These are phyloP conservation scores for Alternaria rosae DNA, from an alignment of 2,329 filamentous ascomycete species.

Conservation along the genomic window DNA sequence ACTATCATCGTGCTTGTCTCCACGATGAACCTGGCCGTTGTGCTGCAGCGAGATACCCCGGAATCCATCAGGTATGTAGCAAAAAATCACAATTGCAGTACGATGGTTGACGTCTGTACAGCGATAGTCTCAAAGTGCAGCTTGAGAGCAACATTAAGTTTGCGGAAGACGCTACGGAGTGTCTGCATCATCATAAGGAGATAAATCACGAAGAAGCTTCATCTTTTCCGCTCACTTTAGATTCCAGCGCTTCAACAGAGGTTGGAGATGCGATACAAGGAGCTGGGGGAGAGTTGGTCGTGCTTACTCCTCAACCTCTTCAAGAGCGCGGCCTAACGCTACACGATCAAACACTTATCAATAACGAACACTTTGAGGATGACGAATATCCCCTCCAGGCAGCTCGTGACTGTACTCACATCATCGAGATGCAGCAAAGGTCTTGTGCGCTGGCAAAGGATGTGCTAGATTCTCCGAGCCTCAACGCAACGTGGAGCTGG, in stretches of 20 bases:
- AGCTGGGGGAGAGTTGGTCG: too few relatives aligned
- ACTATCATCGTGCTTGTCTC: neutral
- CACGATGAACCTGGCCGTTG: neutral
- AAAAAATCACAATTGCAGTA: neutral
- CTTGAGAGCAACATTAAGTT: neutral
- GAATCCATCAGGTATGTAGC: neutral
- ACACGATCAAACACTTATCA: too few relatives aligned
- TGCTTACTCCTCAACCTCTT: too few relatives aligned
- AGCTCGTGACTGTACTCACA: too few relatives aligned
- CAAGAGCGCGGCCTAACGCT: too few relatives aligned
- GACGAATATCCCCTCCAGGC: too few relatives aligned
- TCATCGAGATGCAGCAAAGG: too few relatives aligned
- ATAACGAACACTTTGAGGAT: too few relatives aligned
- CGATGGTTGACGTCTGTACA: neutral
- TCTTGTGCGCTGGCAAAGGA: too few relatives aligned
- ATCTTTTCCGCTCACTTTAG: neutral
- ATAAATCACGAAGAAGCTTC: neutral
- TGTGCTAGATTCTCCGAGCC: too few relatives aligned
- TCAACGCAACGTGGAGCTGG: too few relatives aligned
- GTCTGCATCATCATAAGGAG: neutral
- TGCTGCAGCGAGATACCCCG: neutral
- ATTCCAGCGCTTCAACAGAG: neutral
- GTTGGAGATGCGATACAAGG: neutral
- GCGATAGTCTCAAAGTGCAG: neutral
- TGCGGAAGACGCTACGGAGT: neutral